A percentile compares a stretch with the other conserved stretches of the same genome.
Evolutionary conservation across 495 filamentous ascomycete genomes (phyloP).

Genomic region (Achaetomiella virescens): DNA sequence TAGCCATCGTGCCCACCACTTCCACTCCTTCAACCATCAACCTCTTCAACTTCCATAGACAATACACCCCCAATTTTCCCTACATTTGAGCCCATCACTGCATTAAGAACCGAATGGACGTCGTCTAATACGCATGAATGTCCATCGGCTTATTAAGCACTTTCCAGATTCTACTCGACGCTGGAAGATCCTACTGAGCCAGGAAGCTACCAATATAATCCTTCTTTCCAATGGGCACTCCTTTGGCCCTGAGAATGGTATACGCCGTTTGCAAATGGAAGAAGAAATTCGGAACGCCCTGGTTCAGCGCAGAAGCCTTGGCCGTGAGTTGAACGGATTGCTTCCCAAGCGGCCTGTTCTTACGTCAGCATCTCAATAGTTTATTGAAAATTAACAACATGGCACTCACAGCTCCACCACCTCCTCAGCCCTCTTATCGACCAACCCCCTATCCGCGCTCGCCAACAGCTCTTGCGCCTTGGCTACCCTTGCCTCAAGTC

Average conservation of each 20-base stretch:
- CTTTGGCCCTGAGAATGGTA: slow-evolving; percentile 48
- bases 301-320: slow-evolving; percentile 29
- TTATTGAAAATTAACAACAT: slow-evolving; percentile 20
- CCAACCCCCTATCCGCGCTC: slow-evolving; percentile 12
- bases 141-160: too few species aligned
- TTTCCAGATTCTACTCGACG: too few species aligned
- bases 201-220: slow-evolving; percentile 33
- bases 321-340: slow-evolving; percentile 2
- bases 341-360: neutral
- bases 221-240: slow-evolving; percentile 51
- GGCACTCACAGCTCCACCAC: slow-evolving; percentile 30
- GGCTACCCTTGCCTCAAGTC: too few species aligned
- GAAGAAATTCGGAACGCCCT: slow-evolving; percentile 50
- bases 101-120: too few species aligned
- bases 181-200: neutral
- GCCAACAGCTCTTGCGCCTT: too few species aligned
- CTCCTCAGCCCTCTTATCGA: slow-evolving; percentile 35
- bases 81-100: too few species aligned
- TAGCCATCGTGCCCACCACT: too few species aligned
- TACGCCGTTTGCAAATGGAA: slow-evolving; percentile 56
- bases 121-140: too few species aligned
- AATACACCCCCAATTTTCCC: too few species aligned
- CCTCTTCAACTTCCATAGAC: too few species aligned
- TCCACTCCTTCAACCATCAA: too few species aligned
- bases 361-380: too few species aligned